Evolutionary conservation across 148 eudicot species (phyloP).

Genomic region (Euryodendron excelsum): DNA sequence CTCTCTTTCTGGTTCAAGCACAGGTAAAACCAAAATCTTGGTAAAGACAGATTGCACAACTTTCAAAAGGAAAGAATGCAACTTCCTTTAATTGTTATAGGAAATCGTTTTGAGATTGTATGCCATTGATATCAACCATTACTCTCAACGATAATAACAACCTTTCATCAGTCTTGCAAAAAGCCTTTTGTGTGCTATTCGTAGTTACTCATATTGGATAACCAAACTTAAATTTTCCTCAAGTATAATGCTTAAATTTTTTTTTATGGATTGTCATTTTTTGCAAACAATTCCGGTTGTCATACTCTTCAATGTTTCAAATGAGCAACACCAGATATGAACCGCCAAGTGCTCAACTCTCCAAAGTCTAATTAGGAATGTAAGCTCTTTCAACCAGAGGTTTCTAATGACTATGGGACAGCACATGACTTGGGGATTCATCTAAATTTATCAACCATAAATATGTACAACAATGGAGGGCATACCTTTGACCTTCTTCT

Average conservation of each 20-base stretch:
- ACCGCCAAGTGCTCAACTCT: not conserved
- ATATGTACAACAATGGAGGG: not conserved
- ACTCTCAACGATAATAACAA: no score
- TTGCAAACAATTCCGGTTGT: not conserved
- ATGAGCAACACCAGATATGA: not conserved
- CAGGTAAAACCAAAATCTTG: no score
- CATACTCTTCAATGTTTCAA: not conserved
- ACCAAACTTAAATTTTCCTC: not conserved
- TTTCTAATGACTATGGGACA: not conserved
- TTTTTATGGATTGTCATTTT: not conserved
- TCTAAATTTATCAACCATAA: not conserved
- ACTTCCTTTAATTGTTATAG: not conserved
- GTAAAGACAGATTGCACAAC: not conserved
- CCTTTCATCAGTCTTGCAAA: no score
- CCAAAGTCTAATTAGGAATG: not conserved
- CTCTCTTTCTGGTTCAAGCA: no score
- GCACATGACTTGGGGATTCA: not conserved
- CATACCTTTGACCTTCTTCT: slow-evolving; percentile 71
- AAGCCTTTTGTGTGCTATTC: not conserved
- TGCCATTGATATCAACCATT: not conserved
- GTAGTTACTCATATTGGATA: not conserved
- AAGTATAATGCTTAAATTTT: not conserved
- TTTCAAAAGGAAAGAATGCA: not conserved
- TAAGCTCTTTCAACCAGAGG: not conserved
- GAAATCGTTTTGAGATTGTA: not conserved